Percentiles rank a stretch among this genome's conserved stretches.
phyloP scores from a whole-genome alignment of 495 filamentous ascomycete species.

The Neurospora tetraspora region DNA sequence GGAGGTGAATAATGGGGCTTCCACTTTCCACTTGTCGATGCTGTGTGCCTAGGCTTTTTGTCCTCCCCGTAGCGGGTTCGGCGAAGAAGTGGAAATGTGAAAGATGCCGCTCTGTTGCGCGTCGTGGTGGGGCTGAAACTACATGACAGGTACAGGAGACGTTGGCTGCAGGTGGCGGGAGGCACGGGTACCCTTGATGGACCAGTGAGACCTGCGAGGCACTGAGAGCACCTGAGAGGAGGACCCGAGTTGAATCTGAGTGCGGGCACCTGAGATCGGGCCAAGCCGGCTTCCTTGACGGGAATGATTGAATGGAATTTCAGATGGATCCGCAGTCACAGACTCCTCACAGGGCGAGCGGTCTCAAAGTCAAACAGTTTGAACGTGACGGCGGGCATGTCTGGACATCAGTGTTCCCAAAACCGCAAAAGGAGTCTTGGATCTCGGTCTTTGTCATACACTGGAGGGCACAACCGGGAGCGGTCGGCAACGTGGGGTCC shows the following conservation, averaged over 20 bases:
- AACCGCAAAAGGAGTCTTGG: background rate
- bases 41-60: background rate
- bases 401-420: background rate
- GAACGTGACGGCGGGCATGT: background rate
- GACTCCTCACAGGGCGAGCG: background rate
- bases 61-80: background rate
- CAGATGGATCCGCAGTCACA: background rate
- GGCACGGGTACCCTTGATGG: constrained; percentile 7
- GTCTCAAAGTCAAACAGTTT: background rate
- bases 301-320: background rate
- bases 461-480: background rate
- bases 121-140: constrained; percentile 16
- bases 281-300: background rate
- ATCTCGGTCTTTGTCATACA: background rate
- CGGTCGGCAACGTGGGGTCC: background rate
- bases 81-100: background rate
- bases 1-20: background rate
- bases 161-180: constrained; percentile 13
- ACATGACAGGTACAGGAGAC: constrained; percentile 13
- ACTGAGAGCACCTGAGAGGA: background rate
- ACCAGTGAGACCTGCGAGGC: background rate
- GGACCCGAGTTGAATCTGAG: background rate
- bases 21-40: background rate
- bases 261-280: background rate
- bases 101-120: background rate